A percentile compares a stretch with the other conserved stretches of the same genome.
Evolutionary conservation across 495 filamentous ascomycete genomes (phyloP).

Genomic region (Penicillium diatomitis): DNA sequence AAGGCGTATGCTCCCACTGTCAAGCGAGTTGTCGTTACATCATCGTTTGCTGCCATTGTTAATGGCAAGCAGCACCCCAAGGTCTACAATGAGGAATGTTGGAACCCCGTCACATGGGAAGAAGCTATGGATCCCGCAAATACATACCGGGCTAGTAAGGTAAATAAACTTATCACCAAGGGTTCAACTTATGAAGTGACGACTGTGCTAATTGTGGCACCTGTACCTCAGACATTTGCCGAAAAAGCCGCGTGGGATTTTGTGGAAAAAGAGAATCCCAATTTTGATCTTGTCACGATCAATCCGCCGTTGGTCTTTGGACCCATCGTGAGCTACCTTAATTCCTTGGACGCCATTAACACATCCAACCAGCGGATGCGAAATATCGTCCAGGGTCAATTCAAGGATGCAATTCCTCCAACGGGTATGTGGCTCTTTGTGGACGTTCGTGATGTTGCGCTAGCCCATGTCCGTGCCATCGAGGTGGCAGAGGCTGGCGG

Average conservation of each 20-base stretch:
- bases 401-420: conserved; percentile 51
- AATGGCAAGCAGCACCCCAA: conserved; percentile 39
- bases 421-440: conserved; percentile 51
- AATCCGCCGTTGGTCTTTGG: conserved; percentile 65
- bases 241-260: conserved; percentile 79
- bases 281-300: conserved; percentile 67
- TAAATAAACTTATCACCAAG: conserved; percentile 4
- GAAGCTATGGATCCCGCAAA: conserved; percentile 48
- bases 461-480: conserved; percentile 63
- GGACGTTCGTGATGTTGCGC: conserved; percentile 63
- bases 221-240: conserved; percentile 32
- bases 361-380: conserved; percentile 54
- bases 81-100: conserved; percentile 62
- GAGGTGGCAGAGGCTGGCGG: conserved; percentile 56
- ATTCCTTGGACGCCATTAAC: conserved; percentile 57
- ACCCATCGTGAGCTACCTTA: conserved; percentile 57
- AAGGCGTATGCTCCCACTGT: conserved; percentile 66
- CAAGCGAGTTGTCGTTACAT: conserved; percentile 76
- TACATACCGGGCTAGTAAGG: conserved; percentile 64
- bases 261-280: conserved; percentile 66
- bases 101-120: conserved; percentile 76
- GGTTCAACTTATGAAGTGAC: too few species aligned
- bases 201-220: background rate
- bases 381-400: conserved; percentile 51
- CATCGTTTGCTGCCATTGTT: conserved; percentile 73